Base-by-base conservation (phyloP, 768 basidiomycete genomes). In the Lactarius vividus region DNA sequence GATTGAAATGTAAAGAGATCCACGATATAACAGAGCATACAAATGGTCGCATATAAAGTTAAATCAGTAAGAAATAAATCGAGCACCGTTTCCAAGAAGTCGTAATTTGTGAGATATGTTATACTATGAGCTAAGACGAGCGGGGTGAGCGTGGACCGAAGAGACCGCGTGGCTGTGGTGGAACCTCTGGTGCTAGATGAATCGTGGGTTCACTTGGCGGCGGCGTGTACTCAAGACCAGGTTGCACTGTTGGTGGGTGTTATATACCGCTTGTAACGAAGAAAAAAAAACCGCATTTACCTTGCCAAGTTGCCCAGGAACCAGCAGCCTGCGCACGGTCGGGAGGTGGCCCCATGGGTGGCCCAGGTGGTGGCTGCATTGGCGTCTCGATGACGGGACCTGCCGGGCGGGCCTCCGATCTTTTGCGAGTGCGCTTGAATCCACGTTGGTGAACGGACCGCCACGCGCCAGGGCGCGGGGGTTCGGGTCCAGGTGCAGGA, bases 71-170 rank as follows among this genome's bases (percentile, higher is more conserved):
- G 23, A 52, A 6, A 28, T 52, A 11, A 26, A 52, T 52, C 49
- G 16, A 52, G 49, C 23, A 26, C 2, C 49, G n/a, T 26, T 52
- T 52, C 49, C 6, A 26, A 52, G 5, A 52, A 13, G 13, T 26
- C 49, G 46, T 49, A 52, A 26, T 52, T 26, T 26, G 29, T 46
- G 28, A 10, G 29, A 37, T 26, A 20, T 23, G 29, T 54, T 23
- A 52, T 20, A 33, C 16, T 39, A 59, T 33, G 33, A 5, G 44
- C 23, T 42, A 31, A 26, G 79, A 80, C 59, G 76, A 76, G 60
- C 81, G 78, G 13, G 86, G 88, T n/a, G 88, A 85, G 46, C 88
- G 81, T 49, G 91, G 90, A 37, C 92, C 92, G 72, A 93, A 94
- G 66, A 94, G 75, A 35, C 91, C 90, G 52, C 57, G 65, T n/a